Conservation (phyloP, 1,284 basidiomycete genomes). For the Ustilago cynodontis region DNA sequence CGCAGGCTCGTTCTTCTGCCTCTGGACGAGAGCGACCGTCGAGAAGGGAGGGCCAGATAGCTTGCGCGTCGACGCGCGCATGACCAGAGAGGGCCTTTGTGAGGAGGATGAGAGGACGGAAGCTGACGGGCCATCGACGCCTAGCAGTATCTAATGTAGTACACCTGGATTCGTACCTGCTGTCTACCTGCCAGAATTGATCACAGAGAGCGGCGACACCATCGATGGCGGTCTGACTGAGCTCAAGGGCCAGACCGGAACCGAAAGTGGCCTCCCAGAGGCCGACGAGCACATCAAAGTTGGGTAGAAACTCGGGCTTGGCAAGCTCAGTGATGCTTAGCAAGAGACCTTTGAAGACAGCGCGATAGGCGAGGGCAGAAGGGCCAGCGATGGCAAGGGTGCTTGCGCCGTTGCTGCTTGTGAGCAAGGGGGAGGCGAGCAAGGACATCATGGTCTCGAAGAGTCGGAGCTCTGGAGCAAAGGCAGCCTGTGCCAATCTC, state of each 20-base stretch:
- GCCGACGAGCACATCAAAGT: conserved; percentile 78
- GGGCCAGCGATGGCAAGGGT: conserved; percentile 77
- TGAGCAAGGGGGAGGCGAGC: conserved; percentile 66
- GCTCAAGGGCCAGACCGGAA: conserved; percentile 58
- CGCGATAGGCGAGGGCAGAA: conserved; percentile 83
- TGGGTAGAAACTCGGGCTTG: conserved; percentile 75
- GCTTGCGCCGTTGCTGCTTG: conserved; percentile 48
- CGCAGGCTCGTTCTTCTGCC: conserved; percentile 71
- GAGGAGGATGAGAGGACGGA: conserved; percentile 79
- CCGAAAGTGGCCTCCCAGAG: conserved; percentile 85
- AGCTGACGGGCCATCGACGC: conserved; percentile 83
- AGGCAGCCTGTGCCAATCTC: conserved; percentile 68
- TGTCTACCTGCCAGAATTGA: conserved; percentile 83
- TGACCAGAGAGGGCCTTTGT: conserved; percentile 79
- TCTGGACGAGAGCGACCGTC: conserved; percentile 28
- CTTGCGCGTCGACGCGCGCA: conserved; percentile 39
- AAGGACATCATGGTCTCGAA: conserved; percentile 63
- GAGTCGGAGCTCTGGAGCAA: conserved; percentile 64
- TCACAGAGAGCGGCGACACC: conserved; percentile 80
- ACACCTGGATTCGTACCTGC: conserved; percentile 73
- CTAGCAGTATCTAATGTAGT: conserved; percentile 83
- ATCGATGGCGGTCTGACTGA: conserved; percentile 65
- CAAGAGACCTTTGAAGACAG: conserved; percentile 79
- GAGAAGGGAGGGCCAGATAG: conserved; percentile 43
- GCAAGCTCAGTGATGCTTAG: conserved; percentile 80